Evolutionary conservation across 1,284 basidiomycete species (phyloP).

Genomic region (Cryptococcus sp.): DNA sequence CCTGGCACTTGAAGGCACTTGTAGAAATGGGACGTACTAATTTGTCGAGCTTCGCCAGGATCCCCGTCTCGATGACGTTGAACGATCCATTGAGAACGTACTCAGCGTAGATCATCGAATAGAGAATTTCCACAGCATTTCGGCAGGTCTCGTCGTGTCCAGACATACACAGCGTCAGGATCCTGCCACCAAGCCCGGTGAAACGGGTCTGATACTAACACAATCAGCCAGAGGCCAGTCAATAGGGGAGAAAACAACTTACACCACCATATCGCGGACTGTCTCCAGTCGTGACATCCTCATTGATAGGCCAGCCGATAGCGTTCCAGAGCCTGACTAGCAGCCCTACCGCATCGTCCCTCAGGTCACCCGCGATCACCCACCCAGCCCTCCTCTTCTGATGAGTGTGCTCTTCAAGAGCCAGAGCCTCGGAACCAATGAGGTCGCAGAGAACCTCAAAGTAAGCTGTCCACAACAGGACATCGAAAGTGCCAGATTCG

Average conservation of each 20-base stretch:
- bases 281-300: background rate
- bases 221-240: conserved; percentile 7
- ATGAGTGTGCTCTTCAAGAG: conserved; percentile 68
- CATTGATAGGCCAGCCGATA: conserved; percentile 61
- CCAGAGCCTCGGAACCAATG: conserved; percentile 81
- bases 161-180: conserved; percentile 88
- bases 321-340: conserved; percentile 81
- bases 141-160: conserved; percentile 88
- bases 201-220: conserved; percentile 68
- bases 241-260: conserved; percentile 9
- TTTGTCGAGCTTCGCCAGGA: conserved; percentile 91
- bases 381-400: conserved; percentile 92
- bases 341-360: conserved; percentile 86
- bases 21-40: conserved; percentile 25
- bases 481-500: conserved; percentile 65
- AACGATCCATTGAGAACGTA: conserved; percentile 75
- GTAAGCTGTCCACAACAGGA: conserved; percentile 73
- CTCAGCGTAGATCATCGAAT: conserved; percentile 94
- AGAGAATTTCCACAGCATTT: conserved; percentile 86
- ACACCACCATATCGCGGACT: conserved; percentile 32
- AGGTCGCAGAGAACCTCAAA: conserved; percentile 79
- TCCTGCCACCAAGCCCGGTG: conserved; percentile 80
- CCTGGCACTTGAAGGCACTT: background rate
- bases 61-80: conserved; percentile 82
- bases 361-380: conserved; percentile 89